Base-by-base conservation (phyloP, 768 basidiomycete genomes). In the Leccinum subgranulosum region DNA sequence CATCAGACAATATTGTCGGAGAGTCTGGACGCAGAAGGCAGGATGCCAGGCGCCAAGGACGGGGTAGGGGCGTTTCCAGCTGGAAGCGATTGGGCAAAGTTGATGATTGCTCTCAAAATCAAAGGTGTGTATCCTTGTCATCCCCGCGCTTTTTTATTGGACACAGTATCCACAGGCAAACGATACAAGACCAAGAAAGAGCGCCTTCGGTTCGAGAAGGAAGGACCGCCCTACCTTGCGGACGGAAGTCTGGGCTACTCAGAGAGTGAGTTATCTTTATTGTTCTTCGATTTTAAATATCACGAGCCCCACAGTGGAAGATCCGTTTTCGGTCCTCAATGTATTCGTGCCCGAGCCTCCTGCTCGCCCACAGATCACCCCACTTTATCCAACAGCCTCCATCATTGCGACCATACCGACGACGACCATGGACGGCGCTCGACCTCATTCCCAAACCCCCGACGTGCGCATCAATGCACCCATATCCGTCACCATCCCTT, bases 121-220 rank as follows among this genome's bases (percentile, higher is more conserved):
- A 90, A 89, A 78, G 89, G 90, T 86, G 57, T 19, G 7, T 34
- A 8, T 27, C 45, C 19, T 50, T 51, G 6, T 8, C 9, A 17
- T 49, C 49, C 50, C 8, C 1, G 51, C 39, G 1, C 12, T 29
- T 17, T 47, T 49, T 19, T 46, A 14, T n/a, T 15, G 49, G 0
- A 54, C 3, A 21, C 0, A 3, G 1, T 27, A 11, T 23, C 6
- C 11, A 4, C 6, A 63, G 89, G 88, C 19, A 91, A 90, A 64
- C 81, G 84, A 12, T 90, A 91, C 66, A 82, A 81, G 55, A 91
- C 89, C 2, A 92, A 92, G 76, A 91, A 87, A 64, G 90, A 92
- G 61, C 79, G 90, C 10, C 63, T 90, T 56, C 78, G 87, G n/a
- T 79, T 91, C 47, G 90, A 92, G 65, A 86, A 82, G 58, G 84